Conservation (phyloP, 2,329 filamentous ascomycete genomes). For the Clonostachys rosea region DNA sequence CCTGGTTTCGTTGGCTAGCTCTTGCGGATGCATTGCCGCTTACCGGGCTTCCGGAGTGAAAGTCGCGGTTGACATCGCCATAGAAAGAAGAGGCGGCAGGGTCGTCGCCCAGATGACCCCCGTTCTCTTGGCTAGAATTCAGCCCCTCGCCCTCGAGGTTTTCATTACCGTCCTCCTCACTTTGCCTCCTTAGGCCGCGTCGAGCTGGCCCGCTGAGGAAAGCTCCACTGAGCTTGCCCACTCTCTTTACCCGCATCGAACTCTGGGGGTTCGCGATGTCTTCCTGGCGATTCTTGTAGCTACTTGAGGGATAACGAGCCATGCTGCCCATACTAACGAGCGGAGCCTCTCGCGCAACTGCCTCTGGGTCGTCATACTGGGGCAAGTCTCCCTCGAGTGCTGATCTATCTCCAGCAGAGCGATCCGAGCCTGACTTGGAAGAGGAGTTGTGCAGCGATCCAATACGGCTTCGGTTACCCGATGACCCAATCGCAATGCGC, state of each 20-base stretch:
- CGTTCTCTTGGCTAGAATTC: conserved; percentile 33
- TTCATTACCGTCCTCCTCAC: conserved; percentile 58
- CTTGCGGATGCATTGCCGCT: conserved; percentile 39
- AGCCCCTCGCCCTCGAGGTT: conserved; percentile 35
- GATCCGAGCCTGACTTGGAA: conserved; percentile 24
- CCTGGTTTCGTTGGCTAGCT: conserved; percentile 32
- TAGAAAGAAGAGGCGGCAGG: conserved; percentile 34
- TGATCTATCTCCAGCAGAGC: conserved; percentile 24
- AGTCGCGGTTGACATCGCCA: conserved; percentile 36
- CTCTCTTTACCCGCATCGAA: conserved; percentile 73
- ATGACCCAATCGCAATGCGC: conserved; percentile 48
- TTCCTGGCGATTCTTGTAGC: conserved; percentile 45
- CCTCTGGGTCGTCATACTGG: conserved; percentile 36
- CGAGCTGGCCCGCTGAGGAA: conserved; percentile 78
- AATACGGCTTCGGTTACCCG: conserved; percentile 32
- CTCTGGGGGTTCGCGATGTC: conserved; percentile 65
- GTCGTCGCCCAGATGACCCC: conserved; percentile 31
- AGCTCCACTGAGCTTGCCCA: conserved; percentile 69
- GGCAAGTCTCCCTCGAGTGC: conserved; percentile 28
- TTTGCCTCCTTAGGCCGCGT: conserved; percentile 63
- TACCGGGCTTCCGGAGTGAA: conserved; percentile 55
- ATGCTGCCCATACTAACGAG: conserved; percentile 17
- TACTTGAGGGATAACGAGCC: conserved; percentile 35
- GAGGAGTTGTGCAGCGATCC: conserved; percentile 29
- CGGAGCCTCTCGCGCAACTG: conserved; percentile 38